Evolutionary conservation across 78 protist genomes (phyloP), one percentile per base, ranked within the genome.

Genomic region (Dictyostelium brefeldianum): DNA sequence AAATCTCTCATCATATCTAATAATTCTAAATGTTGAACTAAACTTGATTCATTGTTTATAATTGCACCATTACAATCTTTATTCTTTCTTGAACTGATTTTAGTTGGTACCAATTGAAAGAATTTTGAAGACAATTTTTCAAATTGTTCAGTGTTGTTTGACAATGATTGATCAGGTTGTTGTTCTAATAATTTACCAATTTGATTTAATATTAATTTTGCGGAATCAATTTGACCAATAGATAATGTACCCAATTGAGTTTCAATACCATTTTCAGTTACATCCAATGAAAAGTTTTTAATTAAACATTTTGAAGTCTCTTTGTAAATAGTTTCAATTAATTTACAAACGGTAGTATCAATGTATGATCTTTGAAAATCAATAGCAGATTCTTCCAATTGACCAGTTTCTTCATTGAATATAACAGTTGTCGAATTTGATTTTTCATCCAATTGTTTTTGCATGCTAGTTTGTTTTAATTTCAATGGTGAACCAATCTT

Each of bases 171-270:
- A n/a, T n/a, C n/a, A n/a, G 75, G 8, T 67, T 11, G 75, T 14
- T 15, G 17, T 15, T 41, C 50, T 12, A 71, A 25, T 36, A 36
- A 0, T 3, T 51, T 77, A 18, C 17, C 6, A 31, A 77, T 43
- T 50, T 77, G 47, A 18, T 77, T 77, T 51, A 77, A 77, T 15
- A 77, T 20, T 10, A 25, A 43, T 27, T 59, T 53, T 12, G 79
- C 94, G 2, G 31, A 48, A 1, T 75, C 67, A 51, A 89, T 67
- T 48, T 89, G 94, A 0, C 31, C 53, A 25, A 78, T 25, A 15
- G 94, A 78, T 36, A 89, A 65, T 3, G 65, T 57, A 77, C 94
- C 94, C 6, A 89, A 62, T 22, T 82, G 94, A 29, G 94, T 89
- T 65, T 89, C 94, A 73, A 89, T 81, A 56, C 94, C 94, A 46